phyloP scores from a whole-genome alignment of 129 eudicot species.

The Scalesia atractyloides region DNA sequence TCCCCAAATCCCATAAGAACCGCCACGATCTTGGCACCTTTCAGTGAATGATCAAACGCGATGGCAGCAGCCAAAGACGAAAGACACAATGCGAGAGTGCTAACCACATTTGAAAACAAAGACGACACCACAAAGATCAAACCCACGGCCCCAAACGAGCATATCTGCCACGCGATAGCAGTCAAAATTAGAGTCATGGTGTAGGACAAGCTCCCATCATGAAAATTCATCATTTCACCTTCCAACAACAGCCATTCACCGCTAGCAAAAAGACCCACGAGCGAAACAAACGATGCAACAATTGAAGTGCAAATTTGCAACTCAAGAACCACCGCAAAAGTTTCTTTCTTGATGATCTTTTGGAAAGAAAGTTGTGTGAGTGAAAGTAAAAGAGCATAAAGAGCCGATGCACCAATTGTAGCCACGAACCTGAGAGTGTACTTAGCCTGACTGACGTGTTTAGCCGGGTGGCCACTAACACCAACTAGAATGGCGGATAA shows the following conservation, averaged over 20 bases:
- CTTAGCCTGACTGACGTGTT: conserved; percentile 34
- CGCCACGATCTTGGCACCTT: conserved; percentile 59
- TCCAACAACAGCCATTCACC: conserved; percentile 68
- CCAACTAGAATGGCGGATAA: conserved; percentile 70
- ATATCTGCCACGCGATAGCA: conserved; percentile 77
- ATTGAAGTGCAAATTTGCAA: conserved; percentile 64
- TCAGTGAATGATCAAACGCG: conserved; percentile 50
- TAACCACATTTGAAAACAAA: conserved; percentile 67
- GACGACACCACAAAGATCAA: conserved; percentile 68
- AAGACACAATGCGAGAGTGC: conserved; percentile 62
- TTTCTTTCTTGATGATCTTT: conserved; percentile 54
- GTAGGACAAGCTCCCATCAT: conserved; percentile 52
- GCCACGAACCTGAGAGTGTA: conserved; percentile 50
- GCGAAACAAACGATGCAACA: conserved; percentile 59
- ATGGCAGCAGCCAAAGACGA: conserved; percentile 65
- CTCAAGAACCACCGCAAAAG: conserved; percentile 69
- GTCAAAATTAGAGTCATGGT: conserved; percentile 68
- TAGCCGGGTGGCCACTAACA: conserved; percentile 49
- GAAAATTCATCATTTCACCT: conserved; percentile 49
- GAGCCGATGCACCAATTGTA: conserved; percentile 65
- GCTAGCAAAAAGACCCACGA: conserved; percentile 72
- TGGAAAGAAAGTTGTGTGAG: conserved; percentile 71
- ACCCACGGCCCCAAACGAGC: conserved; percentile 76
- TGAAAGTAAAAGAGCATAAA: conserved; percentile 68
- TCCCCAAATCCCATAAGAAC: conserved; percentile 80